Percentiles rank a stretch among this genome's conserved stretches.
Evolutionary conservation across 768 basidiomycete species (phyloP).

Genomic region (Collybiopsis confluens): DNA sequence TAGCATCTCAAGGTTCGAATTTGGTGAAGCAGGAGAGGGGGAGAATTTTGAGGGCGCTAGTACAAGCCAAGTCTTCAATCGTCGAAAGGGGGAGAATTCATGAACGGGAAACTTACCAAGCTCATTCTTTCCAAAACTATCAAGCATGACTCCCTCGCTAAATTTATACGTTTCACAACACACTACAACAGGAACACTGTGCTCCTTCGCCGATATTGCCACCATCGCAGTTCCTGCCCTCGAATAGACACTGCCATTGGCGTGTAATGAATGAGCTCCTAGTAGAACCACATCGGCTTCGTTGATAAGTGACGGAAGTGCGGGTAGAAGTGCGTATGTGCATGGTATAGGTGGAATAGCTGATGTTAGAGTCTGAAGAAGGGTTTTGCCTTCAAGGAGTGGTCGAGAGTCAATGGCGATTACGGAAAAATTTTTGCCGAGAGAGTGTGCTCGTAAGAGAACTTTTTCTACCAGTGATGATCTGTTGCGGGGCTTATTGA

Average conservation of each 20-base stretch:
- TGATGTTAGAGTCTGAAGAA: slow-evolving; percentile 65
- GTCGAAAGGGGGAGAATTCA: not conserved
- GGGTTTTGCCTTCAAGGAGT: slow-evolving; percentile 84
- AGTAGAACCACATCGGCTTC: slow-evolving; percentile 83
- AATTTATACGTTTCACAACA: slow-evolving; percentile 99
- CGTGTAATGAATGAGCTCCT: slow-evolving; percentile 91
- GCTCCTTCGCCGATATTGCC: slow-evolving; percentile 91
- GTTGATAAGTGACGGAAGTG: slow-evolving; percentile 73
- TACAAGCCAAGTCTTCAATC: not conserved
- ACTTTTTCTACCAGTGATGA: slow-evolving; percentile 95
- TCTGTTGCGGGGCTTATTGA: slow-evolving; percentile 33
- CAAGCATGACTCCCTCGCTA: slow-evolving; percentile 86
- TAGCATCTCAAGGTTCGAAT: slow-evolving; percentile 66
- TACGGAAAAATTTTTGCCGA: slow-evolving; percentile 80
- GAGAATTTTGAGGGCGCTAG: slow-evolving; percentile 36
- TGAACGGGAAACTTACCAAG: slow-evolving; percentile 52
- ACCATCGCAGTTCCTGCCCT: slow-evolving; percentile 94
- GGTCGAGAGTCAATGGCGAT: slow-evolving; percentile 95
- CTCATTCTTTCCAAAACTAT: slow-evolving; percentile 95
- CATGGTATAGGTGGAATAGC: slow-evolving; percentile 65
- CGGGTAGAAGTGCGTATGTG: slow-evolving; percentile 89
- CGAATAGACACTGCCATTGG: slow-evolving; percentile 92
- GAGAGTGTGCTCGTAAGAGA: slow-evolving; percentile 68
- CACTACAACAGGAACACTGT: slow-evolving; percentile 89
- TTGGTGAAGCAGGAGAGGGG: slow-evolving; percentile 26